These are phyloP conservation scores for Sclerotinia spermophila DNA, from an alignment of 2,329 filamentous ascomycete genomes.

Conservation along the genomic window DNA sequence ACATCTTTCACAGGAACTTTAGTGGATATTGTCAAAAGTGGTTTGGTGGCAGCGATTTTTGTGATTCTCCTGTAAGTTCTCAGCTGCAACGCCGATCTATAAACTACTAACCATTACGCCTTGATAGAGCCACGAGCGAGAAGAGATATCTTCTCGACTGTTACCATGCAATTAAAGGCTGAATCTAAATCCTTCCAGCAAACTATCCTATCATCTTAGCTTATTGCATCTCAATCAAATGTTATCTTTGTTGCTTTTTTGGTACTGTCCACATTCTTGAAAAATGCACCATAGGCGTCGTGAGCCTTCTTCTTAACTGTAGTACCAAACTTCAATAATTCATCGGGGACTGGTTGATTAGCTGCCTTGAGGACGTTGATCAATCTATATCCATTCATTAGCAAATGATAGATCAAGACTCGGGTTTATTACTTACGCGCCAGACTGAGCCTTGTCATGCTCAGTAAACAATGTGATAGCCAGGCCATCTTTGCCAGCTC, in stretches of 20 bases:
- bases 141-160: conserved; percentile 51
- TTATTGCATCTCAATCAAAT: conserved; percentile 60
- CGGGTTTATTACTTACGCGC: conserved; percentile 64
- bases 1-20: conserved; percentile 31
- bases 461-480: conserved; percentile 95
- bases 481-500: conserved; percentile 82
- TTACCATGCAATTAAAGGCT: conserved; percentile 44
- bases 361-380: conserved; percentile 95
- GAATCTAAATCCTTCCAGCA: conserved; percentile 17
- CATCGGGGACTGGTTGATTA: conserved; percentile 84
- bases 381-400: conserved; percentile 51
- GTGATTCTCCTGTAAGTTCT: conserved; percentile 56
- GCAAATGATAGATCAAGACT: conserved; percentile 26
- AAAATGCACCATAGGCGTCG: conserved; percentile 91
- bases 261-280: conserved; percentile 81
- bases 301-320: conserved; percentile 99
- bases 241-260: conserved; percentile 89
- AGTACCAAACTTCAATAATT: conserved; percentile 90
- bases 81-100: not conserved
- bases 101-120: conserved; percentile 19
- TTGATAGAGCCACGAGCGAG: conserved; percentile 51
- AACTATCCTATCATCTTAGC: conserved; percentile 10
- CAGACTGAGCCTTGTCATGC: conserved; percentile 87
- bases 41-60: conserved; percentile 50
- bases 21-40: conserved; percentile 44